Evolutionary conservation across 1,284 basidiomycete genomes (phyloP).

Genomic region (Irpex sp.): DNA sequence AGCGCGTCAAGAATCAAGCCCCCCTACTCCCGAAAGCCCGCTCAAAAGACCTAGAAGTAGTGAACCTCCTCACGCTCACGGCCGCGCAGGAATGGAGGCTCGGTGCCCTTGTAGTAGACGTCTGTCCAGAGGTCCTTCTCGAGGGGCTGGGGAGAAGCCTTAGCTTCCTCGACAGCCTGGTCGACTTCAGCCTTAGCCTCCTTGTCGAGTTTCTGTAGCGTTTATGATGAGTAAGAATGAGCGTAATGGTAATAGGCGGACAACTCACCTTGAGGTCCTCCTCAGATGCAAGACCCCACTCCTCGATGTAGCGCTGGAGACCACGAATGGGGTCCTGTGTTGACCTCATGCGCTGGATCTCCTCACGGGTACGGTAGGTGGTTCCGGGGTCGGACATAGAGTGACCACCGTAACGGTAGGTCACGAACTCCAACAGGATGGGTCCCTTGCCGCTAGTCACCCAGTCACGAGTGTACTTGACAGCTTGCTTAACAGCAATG

Average conservation of each 20-base stretch:
- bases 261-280: slow-evolving; percentile 76
- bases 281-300: slow-evolving; percentile 91
- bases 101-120: slow-evolving; percentile 89
- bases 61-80: slow-evolving; percentile 88
- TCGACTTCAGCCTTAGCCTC: slow-evolving; percentile 93
- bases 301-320: slow-evolving; percentile 87
- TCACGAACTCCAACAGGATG: slow-evolving; percentile 92
- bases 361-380: slow-evolving; percentile 97
- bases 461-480: slow-evolving; percentile 88
- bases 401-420: slow-evolving; percentile 98
- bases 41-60: slow-evolving; percentile 7
- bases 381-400: slow-evolving; percentile 99
- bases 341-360: slow-evolving; percentile 95
- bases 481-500: slow-evolving; percentile 84
- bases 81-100: slow-evolving; percentile 86
- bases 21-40: background rate
- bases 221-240: slow-evolving; percentile 4
- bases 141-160: slow-evolving; percentile 78
- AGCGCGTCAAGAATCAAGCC: background rate
- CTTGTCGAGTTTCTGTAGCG: slow-evolving; percentile 77
- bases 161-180: slow-evolving; percentile 89
- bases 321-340: slow-evolving; percentile 97
- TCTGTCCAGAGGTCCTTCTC: slow-evolving; percentile 84
- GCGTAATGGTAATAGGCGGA: background rate
- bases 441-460: slow-evolving; percentile 87